A percentile compares a stretch with the other conserved stretches of the same genome.
These are phyloP conservation scores for Trichodelitschia bisporula DNA, from an alignment of 495 filamentous ascomycete genomes.

Conservation along the genomic window DNA sequence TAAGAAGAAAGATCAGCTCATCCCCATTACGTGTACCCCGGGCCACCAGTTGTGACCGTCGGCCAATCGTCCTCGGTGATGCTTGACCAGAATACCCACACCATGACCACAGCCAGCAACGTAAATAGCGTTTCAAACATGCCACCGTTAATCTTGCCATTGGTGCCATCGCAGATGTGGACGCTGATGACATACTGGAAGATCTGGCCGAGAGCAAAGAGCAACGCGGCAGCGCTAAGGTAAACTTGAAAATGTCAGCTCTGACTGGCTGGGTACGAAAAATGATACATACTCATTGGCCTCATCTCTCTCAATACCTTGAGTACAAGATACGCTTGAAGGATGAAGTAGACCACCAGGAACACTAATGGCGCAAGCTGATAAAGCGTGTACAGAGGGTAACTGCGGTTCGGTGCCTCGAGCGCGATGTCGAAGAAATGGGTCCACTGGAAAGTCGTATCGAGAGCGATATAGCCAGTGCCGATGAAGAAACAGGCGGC, in stretches of 20 bases:
- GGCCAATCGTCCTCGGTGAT: conserved; percentile 99
- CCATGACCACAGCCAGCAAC: conserved; percentile 45
- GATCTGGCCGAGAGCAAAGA: conserved; percentile 81
- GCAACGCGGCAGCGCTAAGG: conserved; percentile 40
- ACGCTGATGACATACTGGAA: conserved; percentile 88
- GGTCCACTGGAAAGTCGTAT: conserved; percentile 78
- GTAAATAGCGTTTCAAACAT: conserved; percentile 90
- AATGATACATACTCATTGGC: conserved; percentile 48
- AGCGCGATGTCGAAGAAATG: conserved; percentile 40
- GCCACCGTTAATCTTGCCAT: conserved; percentile 73
- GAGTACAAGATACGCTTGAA: conserved; percentile 65
- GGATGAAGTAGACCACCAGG: conserved; percentile 53
- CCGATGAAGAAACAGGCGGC: conserved; percentile 55
- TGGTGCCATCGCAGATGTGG: conserved; percentile 61
- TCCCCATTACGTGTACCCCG: conserved; percentile 20
- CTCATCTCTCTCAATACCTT: conserved; percentile 60
- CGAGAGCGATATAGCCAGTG: conserved; percentile 84
- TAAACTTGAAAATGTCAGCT: conserved; percentile 34
- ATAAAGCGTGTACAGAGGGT: conserved; percentile 82
- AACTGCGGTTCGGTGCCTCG: conserved; percentile 29
- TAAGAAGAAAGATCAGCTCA: too few species aligned
- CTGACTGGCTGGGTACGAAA: conserved; percentile 1
- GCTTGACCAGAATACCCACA: conserved; percentile 96
- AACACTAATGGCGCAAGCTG: conserved; percentile 79
- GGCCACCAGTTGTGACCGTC: conserved; percentile 25